Conservation (phyloP, 306 rosid species). For the Castanea mollissima region DNA sequence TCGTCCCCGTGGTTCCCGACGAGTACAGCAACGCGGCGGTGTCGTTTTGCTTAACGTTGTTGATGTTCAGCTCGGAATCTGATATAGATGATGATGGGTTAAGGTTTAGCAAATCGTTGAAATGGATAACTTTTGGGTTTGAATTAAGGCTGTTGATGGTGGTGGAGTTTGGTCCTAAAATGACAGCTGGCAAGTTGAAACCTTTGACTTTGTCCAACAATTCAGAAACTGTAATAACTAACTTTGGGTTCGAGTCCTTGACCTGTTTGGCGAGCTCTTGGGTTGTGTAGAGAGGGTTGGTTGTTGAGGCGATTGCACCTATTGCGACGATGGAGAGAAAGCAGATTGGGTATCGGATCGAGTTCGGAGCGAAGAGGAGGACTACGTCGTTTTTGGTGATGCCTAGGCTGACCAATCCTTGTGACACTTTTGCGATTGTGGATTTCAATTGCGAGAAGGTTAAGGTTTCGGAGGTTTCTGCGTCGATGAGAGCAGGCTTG, state of each 20-base stretch:
- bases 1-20: slow-evolving; percentile 81
- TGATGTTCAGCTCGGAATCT: slow-evolving; percentile 46
- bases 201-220: slow-evolving; percentile 57
- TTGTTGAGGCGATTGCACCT: slow-evolving; percentile 77
- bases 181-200: slow-evolving; percentile 52
- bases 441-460: slow-evolving; percentile 56
- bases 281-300: slow-evolving; percentile 68
- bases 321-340: slow-evolving; percentile 56
- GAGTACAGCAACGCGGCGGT: slow-evolving; percentile 80
- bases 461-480: slow-evolving; percentile 43
- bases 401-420: slow-evolving; percentile 49
- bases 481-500: slow-evolving; percentile 68
- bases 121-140: slow-evolving; percentile 18
- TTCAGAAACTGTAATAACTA: slow-evolving; percentile 62
- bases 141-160: neutral
- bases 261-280: slow-evolving; percentile 65
- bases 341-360: slow-evolving; percentile 49
- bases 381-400: slow-evolving; percentile 75
- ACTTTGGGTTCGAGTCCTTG: slow-evolving; percentile 67
- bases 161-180: slow-evolving; percentile 29
- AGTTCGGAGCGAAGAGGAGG: slow-evolving; percentile 71
- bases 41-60: slow-evolving; percentile 47
- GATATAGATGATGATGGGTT: slow-evolving; percentile 19
- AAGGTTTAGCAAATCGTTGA: slow-evolving; percentile 40
- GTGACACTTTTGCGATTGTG: slow-evolving; percentile 43